Evolutionary conservation across 208 protist species (phyloP), one percentile per base, ranked within the genome.

Genomic region (Zelonia costaricensis): DNA sequence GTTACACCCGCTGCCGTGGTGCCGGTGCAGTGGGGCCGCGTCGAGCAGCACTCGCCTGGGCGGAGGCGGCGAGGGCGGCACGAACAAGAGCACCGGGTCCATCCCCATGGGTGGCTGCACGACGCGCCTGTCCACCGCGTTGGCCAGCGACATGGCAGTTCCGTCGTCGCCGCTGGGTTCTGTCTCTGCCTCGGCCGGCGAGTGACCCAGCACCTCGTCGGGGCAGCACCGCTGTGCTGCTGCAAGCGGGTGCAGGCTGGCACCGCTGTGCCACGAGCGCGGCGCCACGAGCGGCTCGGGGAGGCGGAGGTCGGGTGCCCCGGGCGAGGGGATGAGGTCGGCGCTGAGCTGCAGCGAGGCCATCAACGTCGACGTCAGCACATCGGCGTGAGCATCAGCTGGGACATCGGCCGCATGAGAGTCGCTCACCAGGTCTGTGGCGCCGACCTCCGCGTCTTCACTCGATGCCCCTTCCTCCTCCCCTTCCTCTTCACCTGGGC

Each of bases 281-380:
- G 33, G 33, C 3, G 52, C 20, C 9, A 28, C 16, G 7, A 18
- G 38, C 13, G 13, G 9, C 20, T 16, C 4, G 25, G 63, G 16
- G 5, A 44, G 23, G 38, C 13, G 27, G 20, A 38, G 36, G 1
- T 5, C 16, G 20, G 22, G 40, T 12, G 20, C 38, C 18, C 23
- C 28, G 15, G 62, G 62, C 18, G 55, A 57, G 7, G 63, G 63
- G 40, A 70, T 70, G 47, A 70, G n/a, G 28, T 70, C 63, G 5
- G 53, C 38, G 49, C 63, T 70, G 30, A 51, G 30, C 47, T 62
- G 54, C 30, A 52, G 40, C 0, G 33, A 4, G 9, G 53, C 7
- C 1, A 39, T 27, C 1, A 52, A 3, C 7, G 23, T 43, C 35
- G 39, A 12, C 7, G 20, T 23, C 22, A 18, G 15, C 2, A 35